A percentile compares a stretch with the other conserved stretches of the same genome.
Evolutionary conservation across 176 grass and related monocot species (phyloP).

Genomic region (Hordeum vulgare): DNA sequence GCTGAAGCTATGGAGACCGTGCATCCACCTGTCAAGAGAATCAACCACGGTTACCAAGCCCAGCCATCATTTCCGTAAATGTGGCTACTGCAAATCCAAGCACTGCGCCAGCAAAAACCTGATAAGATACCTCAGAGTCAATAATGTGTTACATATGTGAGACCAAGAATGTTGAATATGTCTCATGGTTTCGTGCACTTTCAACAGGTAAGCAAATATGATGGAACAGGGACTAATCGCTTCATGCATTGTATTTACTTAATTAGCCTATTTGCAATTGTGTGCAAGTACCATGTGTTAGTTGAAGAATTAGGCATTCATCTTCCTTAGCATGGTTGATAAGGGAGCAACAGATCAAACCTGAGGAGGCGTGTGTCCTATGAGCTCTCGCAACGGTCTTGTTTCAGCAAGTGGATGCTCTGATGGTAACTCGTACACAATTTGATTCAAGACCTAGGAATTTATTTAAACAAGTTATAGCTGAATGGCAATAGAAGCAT

Average conservation of each 20-base stretch:
- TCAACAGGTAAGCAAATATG: not conserved
- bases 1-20: conserved; percentile 16
- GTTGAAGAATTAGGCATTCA: not conserved
- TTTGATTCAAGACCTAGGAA: conserved; percentile 88
- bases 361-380: conserved; percentile 87
- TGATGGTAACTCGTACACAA: conserved; percentile 86
- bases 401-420: conserved; percentile 91
- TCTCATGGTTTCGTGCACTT: not conserved
- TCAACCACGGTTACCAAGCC: conserved; percentile 41
- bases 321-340: not conserved
- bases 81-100: conserved; percentile 72
- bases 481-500: not conserved
- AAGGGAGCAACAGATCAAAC: conserved; percentile 39
- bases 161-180: not conserved
- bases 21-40: conserved; percentile 9
- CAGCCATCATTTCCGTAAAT: conserved; percentile 49
- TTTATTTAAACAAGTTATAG: conserved; percentile 28
- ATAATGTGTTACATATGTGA: not conserved
- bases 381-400: conserved; percentile 81
- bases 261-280: not conserved
- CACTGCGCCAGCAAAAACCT: conserved; percentile 66
- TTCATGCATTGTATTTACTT: not conserved
- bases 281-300: not conserved
- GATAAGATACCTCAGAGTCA: not conserved
- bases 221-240: not conserved